Evolutionary conservation across 352 stramenopile genomes (phyloP), one percentile per base, ranked within the genome.

Genomic region (Phytophthora chlamydospora): DNA sequence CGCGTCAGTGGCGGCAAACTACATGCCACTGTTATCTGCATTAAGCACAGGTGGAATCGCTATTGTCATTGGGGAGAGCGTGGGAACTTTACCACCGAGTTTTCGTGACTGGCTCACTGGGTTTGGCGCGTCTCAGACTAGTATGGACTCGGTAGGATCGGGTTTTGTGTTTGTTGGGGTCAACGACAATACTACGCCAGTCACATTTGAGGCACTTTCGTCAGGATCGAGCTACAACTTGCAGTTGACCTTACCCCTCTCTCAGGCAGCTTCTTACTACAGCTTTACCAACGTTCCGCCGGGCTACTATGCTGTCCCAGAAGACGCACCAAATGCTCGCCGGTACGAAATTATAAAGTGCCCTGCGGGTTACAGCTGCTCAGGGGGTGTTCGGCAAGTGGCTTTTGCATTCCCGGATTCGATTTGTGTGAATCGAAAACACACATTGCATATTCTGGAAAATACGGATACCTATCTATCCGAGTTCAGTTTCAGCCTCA

Each of bases 231-330:
- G 13, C 17, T 60, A 60, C 36, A 60, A 17, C n/a, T 53, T 65
- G 40, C 41, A 55, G 21, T 16, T 73, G 33, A 6, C 16, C 4
- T 38, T 86, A 6, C 74, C 76, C 0, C 64, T 89, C 3, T 13
- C 58, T 6, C 53, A 73, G 27, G 68, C 73, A 10, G 34, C 36
- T 1, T 55, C 62, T 2, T 46, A 59, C 33, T 89, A 87, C 45
- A 54, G 40, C 8, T 33, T 59, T 27, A 56, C 70, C 3, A 59
- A 11, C 33, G 72, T 87, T 9, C 76, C 75, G 17, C 53, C 51
- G 4, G 80, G 76, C 7, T 89, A 75, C 48, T 89, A 89, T 40
- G 71, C 73, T 13, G 35, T 74, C 16, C 80, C 80, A 9, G 76
- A 87, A 35, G 62, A 59, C 39, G 62, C 58, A 6, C 31, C 70